Base-by-base conservation (phyloP, 2,329 filamentous ascomycete species). In the Phialophora chinensis region DNA sequence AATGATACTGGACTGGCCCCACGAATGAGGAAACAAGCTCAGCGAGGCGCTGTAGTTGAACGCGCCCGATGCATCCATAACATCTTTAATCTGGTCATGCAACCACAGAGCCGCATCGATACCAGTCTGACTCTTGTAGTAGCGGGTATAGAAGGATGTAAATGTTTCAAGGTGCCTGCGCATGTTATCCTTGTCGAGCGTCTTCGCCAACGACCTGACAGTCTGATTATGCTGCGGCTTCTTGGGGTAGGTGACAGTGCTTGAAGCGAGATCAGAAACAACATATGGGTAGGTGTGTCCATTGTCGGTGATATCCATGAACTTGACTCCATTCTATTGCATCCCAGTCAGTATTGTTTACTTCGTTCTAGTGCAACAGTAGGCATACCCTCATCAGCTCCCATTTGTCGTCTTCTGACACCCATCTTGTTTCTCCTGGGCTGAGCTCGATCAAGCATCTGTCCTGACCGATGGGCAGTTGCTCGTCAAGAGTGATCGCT, bases 401-500 rank as follows among this genome's bases (percentile, higher is more conserved):
- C 93, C 94, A 97, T 80, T 98, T 99, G 81, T 97, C 89, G 42
- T 97, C 91, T 74, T 98, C 94, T 0, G 92, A 96, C 35, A 97
- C 90, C 91, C 91, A 95, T 83, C 86, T 83, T 27, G 89, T 93
- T 76, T 94, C 85, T 63, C 91, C 92, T 3, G 92, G 92, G n/a
- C 87, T 86, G 29, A 95, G 84, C 82, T 98, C 93, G 70, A 99
- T 88, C 55, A 96, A 84, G 77, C 86, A 95, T 72, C 84, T 83
- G 73, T 90, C 86, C 11, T 74, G 33, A 17, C 6, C 44, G 20
- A 64, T 12, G 2, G 52, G 20, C 27, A 61, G 29, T 35, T 62
- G 25, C 27, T 66, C 47, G 27, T 65, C 56, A 17, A 64, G 29
- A 31, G 71, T 72, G 55, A 74, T 69, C 64, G 78, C 74, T 60